Percentiles rank a stretch among this genome's conserved stretches.
phyloP scores from a whole-genome alignment of 2,329 filamentous ascomycete species.

The Massarina eburnea region DNA sequence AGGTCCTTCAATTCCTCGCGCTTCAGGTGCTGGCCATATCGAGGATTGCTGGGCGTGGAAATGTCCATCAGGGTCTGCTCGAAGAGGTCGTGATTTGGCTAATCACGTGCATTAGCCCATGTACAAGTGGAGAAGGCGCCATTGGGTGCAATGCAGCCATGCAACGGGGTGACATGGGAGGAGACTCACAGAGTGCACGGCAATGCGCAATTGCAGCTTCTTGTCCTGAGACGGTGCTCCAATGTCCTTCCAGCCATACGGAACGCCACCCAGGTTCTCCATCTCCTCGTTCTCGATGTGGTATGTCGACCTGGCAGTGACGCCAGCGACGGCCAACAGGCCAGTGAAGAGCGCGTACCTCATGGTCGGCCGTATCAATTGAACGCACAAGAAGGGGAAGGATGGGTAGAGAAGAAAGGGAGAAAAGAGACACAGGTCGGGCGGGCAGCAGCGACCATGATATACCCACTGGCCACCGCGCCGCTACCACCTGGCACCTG shows the following conservation, averaged over 20 bases:
- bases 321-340: conserved; percentile 34
- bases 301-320: conserved; percentile 28
- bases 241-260: conserved; percentile 40
- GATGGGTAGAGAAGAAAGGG: conserved; percentile 1
- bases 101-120: conserved; percentile 25
- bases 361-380: conserved; percentile 21
- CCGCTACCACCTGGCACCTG: too few relatives aligned
- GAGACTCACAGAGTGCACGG: conserved; percentile 39
- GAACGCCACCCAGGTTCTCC: conserved; percentile 35
- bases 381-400: neutral
- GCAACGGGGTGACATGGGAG: neutral
- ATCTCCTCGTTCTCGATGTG: conserved; percentile 33
- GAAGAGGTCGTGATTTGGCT: conserved; percentile 54
- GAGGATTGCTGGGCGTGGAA: conserved; percentile 60
- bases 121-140: neutral
- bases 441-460: conserved; percentile 9
- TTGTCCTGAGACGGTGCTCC: conserved; percentile 32
- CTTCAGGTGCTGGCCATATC: conserved; percentile 65
- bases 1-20: conserved; percentile 60
- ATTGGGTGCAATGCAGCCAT: neutral
- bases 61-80: conserved; percentile 63
- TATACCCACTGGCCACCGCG: too few relatives aligned
- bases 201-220: conserved; percentile 44
- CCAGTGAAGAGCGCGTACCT: conserved; percentile 33
- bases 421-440: neutral